Conservation (phyloP, 169 alveolate species). For the Plasmodium relictum region DNA sequence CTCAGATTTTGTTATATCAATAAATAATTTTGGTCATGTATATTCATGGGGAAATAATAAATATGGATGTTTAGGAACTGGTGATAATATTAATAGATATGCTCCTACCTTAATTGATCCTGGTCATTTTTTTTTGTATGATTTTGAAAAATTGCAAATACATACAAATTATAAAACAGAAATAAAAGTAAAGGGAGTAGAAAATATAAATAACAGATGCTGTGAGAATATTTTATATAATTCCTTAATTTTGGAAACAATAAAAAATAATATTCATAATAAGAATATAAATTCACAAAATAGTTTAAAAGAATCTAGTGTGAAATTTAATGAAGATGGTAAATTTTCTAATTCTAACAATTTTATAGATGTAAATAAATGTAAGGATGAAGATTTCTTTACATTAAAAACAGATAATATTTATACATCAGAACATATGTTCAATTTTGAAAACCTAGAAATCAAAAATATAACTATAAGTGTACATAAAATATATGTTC, state of each 20-base stretch:
- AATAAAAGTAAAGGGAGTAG: conserved; percentile 40
- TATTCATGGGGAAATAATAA: conserved; percentile 74
- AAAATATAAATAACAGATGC: conserved; percentile 33
- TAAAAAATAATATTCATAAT: conserved; percentile 45
- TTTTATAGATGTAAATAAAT: conserved; percentile 27
- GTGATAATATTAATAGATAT: conserved; percentile 63
- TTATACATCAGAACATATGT: conserved; percentile 66
- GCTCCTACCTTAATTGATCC: conserved; percentile 71
- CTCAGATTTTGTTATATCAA: conserved; percentile 67
- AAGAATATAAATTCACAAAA: conserved; percentile 47
- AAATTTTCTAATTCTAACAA: conserved; percentile 34
- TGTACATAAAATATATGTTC: conserved; percentile 70
- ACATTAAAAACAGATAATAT: conserved; percentile 64
- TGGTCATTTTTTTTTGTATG: conserved; percentile 72
- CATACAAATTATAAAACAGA: conserved; percentile 73
- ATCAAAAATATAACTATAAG: conserved; percentile 65
- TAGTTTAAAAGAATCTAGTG: conserved; percentile 37
- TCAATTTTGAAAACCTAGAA: conserved; percentile 65
- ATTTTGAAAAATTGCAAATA: conserved; percentile 71
- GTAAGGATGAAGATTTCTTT: conserved; percentile 45
- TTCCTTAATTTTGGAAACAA: conserved; percentile 55
- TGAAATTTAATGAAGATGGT: conserved; percentile 40
- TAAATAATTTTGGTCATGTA: conserved; percentile 74
- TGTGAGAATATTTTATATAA: conserved; percentile 65
- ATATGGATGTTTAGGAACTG: conserved; percentile 75